Percentiles rank a stretch among this genome's conserved stretches.
Conservation (phyloP, 345 rosid species). For the Pugionium cornutum region DNA sequence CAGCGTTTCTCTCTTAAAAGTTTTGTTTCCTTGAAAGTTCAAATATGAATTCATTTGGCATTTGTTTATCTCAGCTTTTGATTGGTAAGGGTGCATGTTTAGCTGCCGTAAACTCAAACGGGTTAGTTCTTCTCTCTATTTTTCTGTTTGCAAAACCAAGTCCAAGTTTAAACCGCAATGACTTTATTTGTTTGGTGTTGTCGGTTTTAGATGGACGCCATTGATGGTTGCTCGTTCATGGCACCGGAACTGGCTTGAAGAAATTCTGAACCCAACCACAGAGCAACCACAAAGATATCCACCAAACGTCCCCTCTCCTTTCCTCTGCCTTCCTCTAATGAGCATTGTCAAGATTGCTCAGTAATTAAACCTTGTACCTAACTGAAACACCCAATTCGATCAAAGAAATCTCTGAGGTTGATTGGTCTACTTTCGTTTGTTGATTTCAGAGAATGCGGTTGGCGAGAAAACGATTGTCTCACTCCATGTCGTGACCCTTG, state of each 20-base stretch:
- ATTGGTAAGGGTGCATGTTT: conserved; percentile 75
- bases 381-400: neutral
- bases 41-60: neutral
- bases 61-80: conserved; percentile 59
- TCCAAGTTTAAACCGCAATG: neutral
- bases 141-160: conserved; percentile 2
- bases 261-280: conserved; percentile 54
- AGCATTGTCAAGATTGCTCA: conserved; percentile 91
- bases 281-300: conserved; percentile 42
- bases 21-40: neutral
- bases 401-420: neutral
- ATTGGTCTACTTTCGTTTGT: neutral
- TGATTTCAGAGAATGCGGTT: conserved; percentile 79
- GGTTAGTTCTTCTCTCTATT: conserved; percentile 46
- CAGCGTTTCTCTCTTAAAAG: neutral
- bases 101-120: conserved; percentile 67
- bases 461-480: conserved; percentile 57
- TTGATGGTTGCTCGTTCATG: conserved; percentile 94
- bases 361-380: conserved; percentile 43
- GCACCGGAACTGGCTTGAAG: conserved; percentile 83
- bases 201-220: conserved; percentile 71
- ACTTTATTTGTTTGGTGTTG: conserved; percentile 17
- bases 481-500: conserved; percentile 72
- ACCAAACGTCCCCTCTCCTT: conserved; percentile 60
- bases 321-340: conserved; percentile 85